A percentile compares a stretch with the other conserved stretches of the same genome.
Conservation (phyloP, 208 protist genomes). For the Tetramitus jugosus region DNA sequence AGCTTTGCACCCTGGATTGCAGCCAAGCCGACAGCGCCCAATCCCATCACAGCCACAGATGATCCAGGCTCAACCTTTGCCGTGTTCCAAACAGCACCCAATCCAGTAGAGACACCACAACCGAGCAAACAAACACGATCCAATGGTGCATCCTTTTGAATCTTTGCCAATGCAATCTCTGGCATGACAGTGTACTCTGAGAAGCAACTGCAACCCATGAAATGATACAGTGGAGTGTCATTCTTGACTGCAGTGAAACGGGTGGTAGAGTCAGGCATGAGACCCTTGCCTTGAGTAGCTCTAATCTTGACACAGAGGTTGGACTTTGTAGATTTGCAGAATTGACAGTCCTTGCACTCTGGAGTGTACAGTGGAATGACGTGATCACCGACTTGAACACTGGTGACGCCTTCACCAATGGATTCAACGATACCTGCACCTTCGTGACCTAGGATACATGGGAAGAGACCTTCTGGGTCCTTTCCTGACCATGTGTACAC, state of each 20-base stretch:
- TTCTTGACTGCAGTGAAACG: slow-evolving; percentile 54
- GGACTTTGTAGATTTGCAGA: slow-evolving; percentile 65
- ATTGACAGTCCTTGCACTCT: slow-evolving; percentile 68
- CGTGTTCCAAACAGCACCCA: slow-evolving; percentile 57
- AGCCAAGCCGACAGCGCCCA: slow-evolving; percentile 63
- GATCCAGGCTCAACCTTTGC: slow-evolving; percentile 47
- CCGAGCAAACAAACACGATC: slow-evolving; percentile 41
- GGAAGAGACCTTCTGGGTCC: slow-evolving; percentile 64
- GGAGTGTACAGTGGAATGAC: slow-evolving; percentile 62
- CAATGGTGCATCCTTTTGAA: slow-evolving; percentile 46
- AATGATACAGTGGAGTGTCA: slow-evolving; percentile 63
- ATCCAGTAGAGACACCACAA: slow-evolving; percentile 47
- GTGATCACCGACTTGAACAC: slow-evolving; percentile 53
- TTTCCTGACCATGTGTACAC: slow-evolving; percentile 59
- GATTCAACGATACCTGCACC: slow-evolving; percentile 64
- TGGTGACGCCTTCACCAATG: slow-evolving; percentile 63
- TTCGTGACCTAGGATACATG: slow-evolving; percentile 61
- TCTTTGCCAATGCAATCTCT: slow-evolving; percentile 60
- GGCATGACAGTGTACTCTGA: slow-evolving; percentile 69
- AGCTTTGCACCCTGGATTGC: slow-evolving; percentile 47
- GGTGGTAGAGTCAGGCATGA: slow-evolving; percentile 73
- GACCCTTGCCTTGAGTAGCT: slow-evolving; percentile 59
- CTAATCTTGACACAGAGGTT: slow-evolving; percentile 69
- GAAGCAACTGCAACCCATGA: slow-evolving; percentile 61
- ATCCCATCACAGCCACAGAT: slow-evolving; percentile 53